Base-by-base conservation (phyloP, 352 stramenopile genomes). In the Nothophytophthora sp. region DNA sequence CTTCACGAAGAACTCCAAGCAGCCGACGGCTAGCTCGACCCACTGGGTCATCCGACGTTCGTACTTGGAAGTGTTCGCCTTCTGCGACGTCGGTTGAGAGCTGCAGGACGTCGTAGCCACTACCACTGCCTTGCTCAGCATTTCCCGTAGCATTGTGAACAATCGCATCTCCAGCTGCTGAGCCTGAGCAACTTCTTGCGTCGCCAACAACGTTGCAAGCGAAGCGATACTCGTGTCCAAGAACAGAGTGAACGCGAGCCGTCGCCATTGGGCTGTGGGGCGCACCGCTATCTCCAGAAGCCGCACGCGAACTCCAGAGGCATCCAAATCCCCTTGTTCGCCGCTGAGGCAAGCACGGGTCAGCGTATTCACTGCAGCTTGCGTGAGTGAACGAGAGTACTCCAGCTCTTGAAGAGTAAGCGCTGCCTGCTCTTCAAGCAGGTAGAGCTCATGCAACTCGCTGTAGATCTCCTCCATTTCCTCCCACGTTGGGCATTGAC, bases 241-340 rank as follows among this genome's bases (percentile, higher is more conserved):
- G 25, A 85, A 51, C 41, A 85, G 38, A 0, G 54, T 58, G 50
- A 85, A 70, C n/a, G 70, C 70, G n/a, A 85, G 49, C 25, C 60
- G 48, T 30, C 73, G 44, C 25, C 67, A 63, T 1, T 72, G 49
- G 19, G 62, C 18, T 15, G 58, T 52, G 3, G 70, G 64, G 9
- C 67, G 73, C 24, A 81, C 68, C 23, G 52, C 67, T 29, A 81
- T 35, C 27, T 78, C 69, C 20, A 85, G 49, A 12, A 85, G 38
- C 39, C 68, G 76, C 12, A 78, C 56, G 22, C 51, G 45, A 10
- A 77, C 67, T 32, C 52, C 45, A 11, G 33, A 30, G 18, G 38
- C 22, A 4, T 67, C 59, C n/a, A 61, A 19, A 52, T 54, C 44
- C 50, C 54, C 43, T 35, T 18, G 13, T 5, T 52, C 49, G 24